These are phyloP conservation scores for Saccharomycopsis sp. DNA, from an alignment of 805 yeast genomes.

Conservation along the genomic window DNA sequence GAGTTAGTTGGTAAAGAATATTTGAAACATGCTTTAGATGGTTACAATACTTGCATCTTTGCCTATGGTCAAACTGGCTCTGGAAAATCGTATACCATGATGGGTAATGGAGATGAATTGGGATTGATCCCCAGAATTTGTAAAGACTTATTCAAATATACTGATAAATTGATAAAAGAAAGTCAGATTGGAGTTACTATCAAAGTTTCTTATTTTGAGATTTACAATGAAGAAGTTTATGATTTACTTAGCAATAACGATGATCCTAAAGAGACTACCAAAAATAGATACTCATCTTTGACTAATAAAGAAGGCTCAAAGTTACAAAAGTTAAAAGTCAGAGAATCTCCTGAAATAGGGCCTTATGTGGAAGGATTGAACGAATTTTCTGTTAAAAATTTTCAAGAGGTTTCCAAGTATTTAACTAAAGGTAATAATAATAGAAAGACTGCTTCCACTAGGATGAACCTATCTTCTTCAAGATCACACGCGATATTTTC, in stretches of 20 bases:
- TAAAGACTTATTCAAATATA: slow-evolving; percentile 37
- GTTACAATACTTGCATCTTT: slow-evolving; percentile 63
- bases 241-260: slow-evolving; percentile 37
- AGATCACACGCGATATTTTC: slow-evolving; percentile 78
- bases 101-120: slow-evolving; percentile 36
- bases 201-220: slow-evolving; percentile 56
- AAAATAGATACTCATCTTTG: not conserved
- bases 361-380: slow-evolving; percentile 63
- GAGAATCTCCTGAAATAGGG: slow-evolving; percentile 58
- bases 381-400: slow-evolving; percentile 40
- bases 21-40: slow-evolving; percentile 53
- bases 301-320: slow-evolving; percentile 6
- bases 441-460: slow-evolving; percentile 64
- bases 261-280: slow-evolving; percentile 3
- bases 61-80: slow-evolving; percentile 82
- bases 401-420: slow-evolving; percentile 36
- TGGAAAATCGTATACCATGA: slow-evolving; percentile 80
- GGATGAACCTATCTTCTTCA: slow-evolving; percentile 62
- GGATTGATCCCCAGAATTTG: slow-evolving; percentile 64
- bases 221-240: slow-evolving; percentile 66
- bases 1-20: slow-evolving; percentile 45
- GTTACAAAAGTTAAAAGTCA: slow-evolving; percentile 32
- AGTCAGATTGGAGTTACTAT: slow-evolving; percentile 31
- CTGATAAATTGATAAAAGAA: slow-evolving; percentile 28
- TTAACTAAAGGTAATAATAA: slow-evolving; percentile 41